Base-by-base conservation (phyloP, 345 rosid species). In the Murraya koenigii region DNA sequence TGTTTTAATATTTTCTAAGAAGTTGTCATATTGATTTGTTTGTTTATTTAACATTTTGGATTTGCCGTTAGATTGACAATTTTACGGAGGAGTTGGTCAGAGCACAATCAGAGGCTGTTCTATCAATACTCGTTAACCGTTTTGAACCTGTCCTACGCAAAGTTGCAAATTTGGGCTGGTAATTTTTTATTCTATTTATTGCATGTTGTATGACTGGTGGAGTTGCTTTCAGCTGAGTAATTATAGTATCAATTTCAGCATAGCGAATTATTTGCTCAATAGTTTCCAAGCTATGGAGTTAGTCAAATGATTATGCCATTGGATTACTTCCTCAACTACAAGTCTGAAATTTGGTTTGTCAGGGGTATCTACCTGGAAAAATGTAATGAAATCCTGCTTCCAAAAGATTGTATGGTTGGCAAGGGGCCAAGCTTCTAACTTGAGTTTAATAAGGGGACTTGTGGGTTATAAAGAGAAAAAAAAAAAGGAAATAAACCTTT, bases 111-210 rank as follows among this genome's bases (percentile, higher is more conserved):
- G 81, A 74, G 39, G 81, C 81, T 68, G 63, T 64, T 78, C 83
- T 86, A 1, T 86, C 89, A 10, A 70, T 36, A 52, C 78, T 86
- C n/a, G 70, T 82, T 56, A 80, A 80, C 39, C 75, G 60, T 74
- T 80, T 84, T 69, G 85, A 80, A 49, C 87, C 86, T 13, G 8
- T 77, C 67, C 83, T 82, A 67, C 77, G 86, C 52, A 84, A 82
- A 75, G 32, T 77, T 65, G 86, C 87, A 64, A 84, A 84, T 77
- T 71, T 86, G 62, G 87, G 89, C 73, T 73, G 83, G 89, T 84
- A 71, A 84, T 75, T 41, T 32, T 25, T 67, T 38, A 41, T 28
- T 13, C 25, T 56, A 65, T 47, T 13, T 33, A 36, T 26, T 74
- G 44, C 22, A 6, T 63, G 13, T 23, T 64, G 62, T 75, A 22